Conservation (phyloP, 1,284 basidiomycete species). For the Microbotryum silenes-acaulis region DNA sequence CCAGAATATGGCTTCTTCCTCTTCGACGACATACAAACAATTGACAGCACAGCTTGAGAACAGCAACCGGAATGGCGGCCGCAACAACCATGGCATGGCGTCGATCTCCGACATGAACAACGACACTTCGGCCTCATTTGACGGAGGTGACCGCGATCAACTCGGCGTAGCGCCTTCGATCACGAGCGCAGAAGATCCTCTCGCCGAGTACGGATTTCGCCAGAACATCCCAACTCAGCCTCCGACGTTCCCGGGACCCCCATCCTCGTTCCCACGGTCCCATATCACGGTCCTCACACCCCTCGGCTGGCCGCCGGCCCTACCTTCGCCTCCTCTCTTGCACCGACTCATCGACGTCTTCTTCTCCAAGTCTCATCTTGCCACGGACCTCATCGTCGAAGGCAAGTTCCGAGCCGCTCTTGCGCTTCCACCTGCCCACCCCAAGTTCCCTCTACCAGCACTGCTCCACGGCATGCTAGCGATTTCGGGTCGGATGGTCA, state of each 20-base stretch:
- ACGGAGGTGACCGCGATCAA: too few species aligned
- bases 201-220: background rate
- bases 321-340: conserved; percentile 26
- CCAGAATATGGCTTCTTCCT: too few species aligned
- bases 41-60: too few species aligned
- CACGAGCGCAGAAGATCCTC: background rate
- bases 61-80: too few species aligned
- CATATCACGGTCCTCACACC: conserved; percentile 5
- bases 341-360: conserved; percentile 29
- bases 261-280: background rate
- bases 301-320: conserved; percentile 27
- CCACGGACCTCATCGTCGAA: conserved; percentile 25
- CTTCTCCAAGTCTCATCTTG: conserved; percentile 24
- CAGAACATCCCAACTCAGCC: background rate
- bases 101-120: too few species aligned
- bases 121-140: too few species aligned
- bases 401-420: conserved; percentile 69
- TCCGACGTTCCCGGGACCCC: background rate
- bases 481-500: conserved; percentile 70
- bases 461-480: conserved; percentile 78
- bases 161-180: too few species aligned
- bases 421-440: conserved; percentile 62
- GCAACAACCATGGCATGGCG: too few species aligned
- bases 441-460: conserved; percentile 68
- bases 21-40: too few species aligned